Percentiles rank a stretch among this genome's conserved stretches.
Evolutionary conservation across 2,329 filamentous ascomycete species (phyloP).

Genomic region (Diaporthe citrichinensis): DNA sequence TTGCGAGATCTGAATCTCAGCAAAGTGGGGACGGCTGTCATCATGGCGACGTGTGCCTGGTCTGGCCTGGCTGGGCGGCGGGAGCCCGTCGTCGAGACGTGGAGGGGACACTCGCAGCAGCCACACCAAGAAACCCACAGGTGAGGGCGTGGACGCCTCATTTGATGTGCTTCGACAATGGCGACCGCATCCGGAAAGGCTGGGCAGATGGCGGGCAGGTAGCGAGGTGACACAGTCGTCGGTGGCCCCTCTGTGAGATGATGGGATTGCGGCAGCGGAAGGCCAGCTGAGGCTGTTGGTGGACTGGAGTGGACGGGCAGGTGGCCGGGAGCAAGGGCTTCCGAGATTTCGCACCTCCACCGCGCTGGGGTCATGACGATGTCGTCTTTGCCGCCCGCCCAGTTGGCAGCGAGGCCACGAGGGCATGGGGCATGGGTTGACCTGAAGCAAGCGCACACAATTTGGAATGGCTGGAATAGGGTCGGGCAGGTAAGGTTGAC

Average conservation of each 20-base stretch:
- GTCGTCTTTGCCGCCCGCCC: constrained; percentile 8
- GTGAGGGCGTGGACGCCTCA: constrained; percentile 32
- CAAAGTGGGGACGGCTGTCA: constrained; percentile 25
- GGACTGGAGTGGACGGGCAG: constrained; percentile 29
- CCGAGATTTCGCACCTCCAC: constrained; percentile 34
- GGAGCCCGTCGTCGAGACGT: background rate
- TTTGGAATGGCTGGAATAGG: constrained; percentile 29
- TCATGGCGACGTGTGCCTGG: constrained; percentile 25
- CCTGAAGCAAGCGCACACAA: constrained; percentile 28
- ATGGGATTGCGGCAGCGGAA: constrained; percentile 16
- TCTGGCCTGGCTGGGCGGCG: background rate
- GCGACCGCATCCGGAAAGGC: constrained; percentile 24
- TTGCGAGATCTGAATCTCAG: constrained; percentile 39
- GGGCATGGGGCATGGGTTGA: constrained; percentile 13
- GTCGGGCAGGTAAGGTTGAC: constrained; percentile 7
- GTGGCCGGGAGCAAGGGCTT: constrained; percentile 22
- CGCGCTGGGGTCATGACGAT: constrained; percentile 34
- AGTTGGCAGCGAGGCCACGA: constrained; percentile 11
- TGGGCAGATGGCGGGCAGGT: constrained; percentile 11
- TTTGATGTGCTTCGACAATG: constrained; percentile 38
- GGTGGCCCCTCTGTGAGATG: constrained; percentile 2
- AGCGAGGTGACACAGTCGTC: constrained; percentile 24
- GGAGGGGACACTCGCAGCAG: constrained; percentile 5
- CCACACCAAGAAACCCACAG: constrained; percentile 7
- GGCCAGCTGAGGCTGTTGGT: constrained; percentile 19